A percentile compares a stretch with the other conserved stretches of the same genome.
These are phyloP conservation scores for Ceratocystiopsis sp. DNA, from an alignment of 2,329 filamentous ascomycete genomes.

Conservation along the genomic window DNA sequence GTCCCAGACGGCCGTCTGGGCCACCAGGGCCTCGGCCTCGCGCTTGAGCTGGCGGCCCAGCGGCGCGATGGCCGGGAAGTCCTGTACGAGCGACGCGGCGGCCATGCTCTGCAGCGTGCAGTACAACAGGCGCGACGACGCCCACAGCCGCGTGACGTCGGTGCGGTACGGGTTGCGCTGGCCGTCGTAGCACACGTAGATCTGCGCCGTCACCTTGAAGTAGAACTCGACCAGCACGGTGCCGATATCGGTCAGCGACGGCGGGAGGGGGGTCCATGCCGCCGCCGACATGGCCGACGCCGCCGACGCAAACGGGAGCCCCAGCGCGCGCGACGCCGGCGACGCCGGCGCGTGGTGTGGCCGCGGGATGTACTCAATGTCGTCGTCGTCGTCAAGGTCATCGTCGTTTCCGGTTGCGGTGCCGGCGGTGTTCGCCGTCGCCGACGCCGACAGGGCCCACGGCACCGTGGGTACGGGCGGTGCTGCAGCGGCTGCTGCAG, in stretches of 20 bases:
- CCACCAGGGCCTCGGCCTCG: constrained; percentile 33
- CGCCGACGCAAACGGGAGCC: too few relatives aligned
- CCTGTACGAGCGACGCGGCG: constrained; percentile 34
- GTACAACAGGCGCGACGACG: constrained; percentile 31
- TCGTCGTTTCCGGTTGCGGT: too few relatives aligned
- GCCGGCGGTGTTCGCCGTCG: too few relatives aligned
- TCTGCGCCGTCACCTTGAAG: constrained; percentile 36
- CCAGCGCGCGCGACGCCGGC: too few relatives aligned
- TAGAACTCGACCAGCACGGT: constrained; percentile 40
- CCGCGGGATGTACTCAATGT: too few relatives aligned
- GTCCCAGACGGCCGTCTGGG: constrained; percentile 26
- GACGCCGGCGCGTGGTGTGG: too few relatives aligned
- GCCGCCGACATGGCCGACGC: too few relatives aligned
- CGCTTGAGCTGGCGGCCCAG: constrained; percentile 32
- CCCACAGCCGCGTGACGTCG: constrained; percentile 22
- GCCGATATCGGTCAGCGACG: constrained; percentile 26
- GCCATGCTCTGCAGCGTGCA: constrained; percentile 42
- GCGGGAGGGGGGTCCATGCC: too few relatives aligned
- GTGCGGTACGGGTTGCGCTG: constrained; percentile 37
- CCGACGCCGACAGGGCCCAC: too few relatives aligned
- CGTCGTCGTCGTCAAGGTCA: too few relatives aligned
- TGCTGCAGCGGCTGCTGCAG: too few relatives aligned
- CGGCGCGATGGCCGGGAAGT: constrained; percentile 32
- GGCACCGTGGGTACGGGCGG: too few relatives aligned
- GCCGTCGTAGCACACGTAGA: constrained; percentile 40